Evolutionary conservation across 2,329 filamentous ascomycete species (phyloP).

Genomic region (Ceratocystis albifundus): DNA sequence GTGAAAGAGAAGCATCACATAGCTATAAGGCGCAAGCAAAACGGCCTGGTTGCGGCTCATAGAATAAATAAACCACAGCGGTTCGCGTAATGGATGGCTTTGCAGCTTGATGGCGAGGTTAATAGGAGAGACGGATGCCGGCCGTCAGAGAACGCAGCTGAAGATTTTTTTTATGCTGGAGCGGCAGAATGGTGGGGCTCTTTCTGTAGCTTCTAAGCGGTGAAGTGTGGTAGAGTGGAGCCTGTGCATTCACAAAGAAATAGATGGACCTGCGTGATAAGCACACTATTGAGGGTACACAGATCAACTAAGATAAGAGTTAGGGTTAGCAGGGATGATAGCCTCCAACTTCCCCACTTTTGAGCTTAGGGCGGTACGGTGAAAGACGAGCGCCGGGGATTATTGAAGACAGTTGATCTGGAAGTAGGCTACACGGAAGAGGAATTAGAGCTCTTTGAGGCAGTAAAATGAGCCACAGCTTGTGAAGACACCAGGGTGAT

Average conservation of each 20-base stretch:
- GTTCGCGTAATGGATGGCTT: background rate
- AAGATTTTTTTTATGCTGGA: constrained; percentile 20
- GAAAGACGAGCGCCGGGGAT: too few relatives aligned
- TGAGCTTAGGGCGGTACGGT: background rate
- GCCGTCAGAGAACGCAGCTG: background rate
- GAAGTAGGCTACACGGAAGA: too few relatives aligned
- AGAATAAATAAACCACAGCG: background rate
- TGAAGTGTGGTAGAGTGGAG: constrained; percentile 10
- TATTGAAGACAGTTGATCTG: too few relatives aligned
- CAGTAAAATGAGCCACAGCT: too few relatives aligned
- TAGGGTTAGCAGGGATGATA: background rate
- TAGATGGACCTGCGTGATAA: constrained; percentile 22
- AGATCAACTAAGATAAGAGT: too few relatives aligned
- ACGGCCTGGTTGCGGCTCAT: background rate
- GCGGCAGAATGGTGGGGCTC: constrained; percentile 23
- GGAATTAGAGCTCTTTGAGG: too few relatives aligned
- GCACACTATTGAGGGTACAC: constrained; percentile 23
- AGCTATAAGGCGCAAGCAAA: background rate
- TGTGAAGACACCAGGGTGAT: too few relatives aligned
- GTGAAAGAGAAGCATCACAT: background rate
- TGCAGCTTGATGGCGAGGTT: background rate
- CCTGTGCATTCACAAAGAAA: background rate
- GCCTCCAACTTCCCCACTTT: background rate
- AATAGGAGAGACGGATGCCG: background rate
- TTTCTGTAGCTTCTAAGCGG: background rate